phyloP scores from a whole-genome alignment of 495 filamentous ascomycete genomes.

The Penicillium herquei region DNA sequence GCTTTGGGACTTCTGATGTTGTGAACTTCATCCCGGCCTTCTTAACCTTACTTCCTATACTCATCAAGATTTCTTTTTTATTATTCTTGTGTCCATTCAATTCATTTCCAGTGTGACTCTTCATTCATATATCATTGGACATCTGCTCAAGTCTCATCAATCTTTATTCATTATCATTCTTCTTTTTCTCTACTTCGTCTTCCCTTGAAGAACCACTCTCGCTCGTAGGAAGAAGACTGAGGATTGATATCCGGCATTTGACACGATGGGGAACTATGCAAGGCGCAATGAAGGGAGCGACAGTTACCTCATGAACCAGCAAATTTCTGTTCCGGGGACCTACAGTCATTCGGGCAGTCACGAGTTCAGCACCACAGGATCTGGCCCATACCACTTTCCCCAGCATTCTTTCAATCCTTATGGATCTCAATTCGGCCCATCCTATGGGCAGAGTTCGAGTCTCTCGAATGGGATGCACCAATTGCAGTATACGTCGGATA shows the following conservation, averaged over 20 bases:
- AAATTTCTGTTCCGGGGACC: constrained; percentile 31
- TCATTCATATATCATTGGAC: not conserved
- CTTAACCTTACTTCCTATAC: not conserved
- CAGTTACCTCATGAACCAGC: constrained; percentile 39
- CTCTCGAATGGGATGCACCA: constrained; percentile 31
- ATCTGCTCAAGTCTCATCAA: not conserved
- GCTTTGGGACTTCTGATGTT: constrained; percentile 5
- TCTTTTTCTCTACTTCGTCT: not conserved
- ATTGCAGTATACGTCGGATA: constrained; percentile 34
- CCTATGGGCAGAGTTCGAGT: constrained; percentile 33
- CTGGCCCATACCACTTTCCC: constrained; percentile 34
- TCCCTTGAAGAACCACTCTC: not conserved
- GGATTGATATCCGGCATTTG: not conserved
- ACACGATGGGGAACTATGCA: constrained; percentile 38
- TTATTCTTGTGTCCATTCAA: not conserved
- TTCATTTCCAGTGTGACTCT: not conserved
- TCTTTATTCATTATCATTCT: not conserved
- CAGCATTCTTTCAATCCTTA: constrained; percentile 39
- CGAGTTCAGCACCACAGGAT: constrained; percentile 33
- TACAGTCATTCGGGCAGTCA: constrained; percentile 35
- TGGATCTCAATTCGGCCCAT: constrained; percentile 31
- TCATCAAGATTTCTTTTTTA: not conserved
- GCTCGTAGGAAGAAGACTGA: not conserved
- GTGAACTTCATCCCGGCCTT: constrained; percentile 2
- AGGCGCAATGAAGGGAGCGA: constrained; percentile 39